phyloP scores from a whole-genome alignment of 805 yeast genomes.

The Candida glaebosa region DNA sequence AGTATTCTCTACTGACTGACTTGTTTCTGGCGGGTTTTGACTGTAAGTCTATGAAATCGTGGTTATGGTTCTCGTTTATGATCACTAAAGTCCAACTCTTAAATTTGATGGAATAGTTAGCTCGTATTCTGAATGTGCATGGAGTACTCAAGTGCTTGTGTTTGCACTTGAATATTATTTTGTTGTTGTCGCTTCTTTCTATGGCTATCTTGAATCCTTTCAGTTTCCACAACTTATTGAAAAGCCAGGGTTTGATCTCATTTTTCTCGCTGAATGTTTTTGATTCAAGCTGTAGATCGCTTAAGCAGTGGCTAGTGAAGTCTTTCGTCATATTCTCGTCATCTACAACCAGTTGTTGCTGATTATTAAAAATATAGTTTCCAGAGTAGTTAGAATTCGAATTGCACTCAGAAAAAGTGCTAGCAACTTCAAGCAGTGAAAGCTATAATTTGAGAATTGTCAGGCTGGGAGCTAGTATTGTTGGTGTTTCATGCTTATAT shows the following conservation, averaged over 20 bases:
- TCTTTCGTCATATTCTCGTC: neutral
- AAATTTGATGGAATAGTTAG: slow-evolving; percentile 52
- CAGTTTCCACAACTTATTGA: slow-evolving; percentile 37
- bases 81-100: slow-evolving; percentile 59
- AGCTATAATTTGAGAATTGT: too few species aligned
- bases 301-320: slow-evolving; percentile 13
- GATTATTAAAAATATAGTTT: too few species aligned
- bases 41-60: slow-evolving; percentile 16
- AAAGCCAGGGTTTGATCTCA: slow-evolving; percentile 63
- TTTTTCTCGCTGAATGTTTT: slow-evolving; percentile 33
- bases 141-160: slow-evolving; percentile 24
- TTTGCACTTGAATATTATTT: slow-evolving; percentile 62
- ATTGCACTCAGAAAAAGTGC: too few species aligned
- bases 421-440: too few species aligned
- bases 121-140: slow-evolving; percentile 66
- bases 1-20: neutral
- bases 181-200: slow-evolving; percentile 58
- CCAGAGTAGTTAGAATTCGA: too few species aligned
- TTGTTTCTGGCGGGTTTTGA: neutral
- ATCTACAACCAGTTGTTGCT: neutral
- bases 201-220: slow-evolving; percentile 56
- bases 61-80: slow-evolving; percentile 59
- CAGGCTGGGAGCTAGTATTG: too few species aligned
- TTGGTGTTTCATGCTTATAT: neutral
- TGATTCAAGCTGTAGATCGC: slow-evolving; percentile 18